Base-by-base conservation (phyloP, 2,329 filamentous ascomycete genomes). In the Nigrograna mackinnonii region DNA sequence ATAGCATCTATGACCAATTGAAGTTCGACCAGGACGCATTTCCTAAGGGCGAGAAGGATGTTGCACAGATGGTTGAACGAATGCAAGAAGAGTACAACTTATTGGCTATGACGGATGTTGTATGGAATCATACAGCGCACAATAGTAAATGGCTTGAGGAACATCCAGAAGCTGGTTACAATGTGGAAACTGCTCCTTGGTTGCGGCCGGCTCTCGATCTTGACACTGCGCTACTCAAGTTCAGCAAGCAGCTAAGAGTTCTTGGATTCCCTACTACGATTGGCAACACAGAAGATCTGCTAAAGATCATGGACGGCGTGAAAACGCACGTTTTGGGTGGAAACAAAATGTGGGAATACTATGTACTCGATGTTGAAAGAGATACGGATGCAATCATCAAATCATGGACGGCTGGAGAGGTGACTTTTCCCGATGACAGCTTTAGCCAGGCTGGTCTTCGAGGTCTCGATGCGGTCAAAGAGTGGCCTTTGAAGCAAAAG, bases 81-180 rank as follows among this genome's bases (percentile, higher is more conserved):
- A 86, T 99, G 79, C 89, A 96, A 69, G 79, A 85, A 38, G 85
- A 95, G 39, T 85, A 95, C 67, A 88, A 88, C 2, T 75, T 99
- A 40, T 77, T 99, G 43, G 90, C 89, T 48, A 72, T 99, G 73
- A 96, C 92, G 1, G 94, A 99, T 66, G 92, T 99, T 48, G 95
- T 99, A 33, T 91, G 94, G 77, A 99, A 99, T 63, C 94, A 99
- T 72, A 99, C 94, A 4, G 92, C 94, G 5, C 83, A 96, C 74
- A 97, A 97, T 71, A 95, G 88, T 70, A 82, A 86, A 58, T 99
- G 94, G 94, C 79, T 99, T 9, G 79, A 95, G 63, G 87, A 95
- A 46, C 92, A 99, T 62, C 94, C 95, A 0, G 94, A 99, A 57
- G 87, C 91, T 33, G 94, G 94, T 13, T 99, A 99, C 78, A 99